Evolutionary conservation across 306 rosid genomes (phyloP).

Genomic region (Potentilla sterilis): DNA sequence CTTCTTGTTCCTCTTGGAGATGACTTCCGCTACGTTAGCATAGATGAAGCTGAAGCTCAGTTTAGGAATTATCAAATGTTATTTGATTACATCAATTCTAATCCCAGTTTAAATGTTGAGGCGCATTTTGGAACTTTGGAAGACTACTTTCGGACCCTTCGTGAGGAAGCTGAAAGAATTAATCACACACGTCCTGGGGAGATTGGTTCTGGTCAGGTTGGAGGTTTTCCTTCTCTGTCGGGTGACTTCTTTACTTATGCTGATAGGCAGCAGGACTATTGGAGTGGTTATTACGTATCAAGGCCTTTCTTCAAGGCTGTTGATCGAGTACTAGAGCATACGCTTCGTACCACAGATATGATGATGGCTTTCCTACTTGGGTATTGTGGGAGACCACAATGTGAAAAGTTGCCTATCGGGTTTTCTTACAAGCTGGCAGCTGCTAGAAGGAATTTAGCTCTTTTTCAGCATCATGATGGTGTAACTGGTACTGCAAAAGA

Average conservation of each 20-base stretch:
- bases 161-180: conserved; percentile 79
- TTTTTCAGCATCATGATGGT: conserved; percentile 99
- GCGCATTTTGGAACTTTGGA: conserved; percentile 89
- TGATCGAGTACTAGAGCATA: conserved; percentile 90
- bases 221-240: conserved; percentile 92
- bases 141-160: conserved; percentile 76
- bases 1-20: conserved; percentile 98
- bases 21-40: conserved; percentile 84
- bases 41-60: conserved; percentile 90
- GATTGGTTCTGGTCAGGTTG: conserved; percentile 71
- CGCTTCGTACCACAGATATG: conserved; percentile 90
- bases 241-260: conserved; percentile 97
- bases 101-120: conserved; percentile 79
- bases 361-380: conserved; percentile 80
- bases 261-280: conserved; percentile 92
- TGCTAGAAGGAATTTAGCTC: conserved; percentile 96
- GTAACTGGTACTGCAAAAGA: conserved; percentile 99
- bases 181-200: conserved; percentile 77
- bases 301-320: conserved; percentile 98
- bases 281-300: conserved; percentile 99
- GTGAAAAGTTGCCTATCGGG: conserved; percentile 74
- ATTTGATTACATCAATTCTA: conserved; percentile 87
- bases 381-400: conserved; percentile 69
- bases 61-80: conserved; percentile 81
- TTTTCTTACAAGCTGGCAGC: conserved; percentile 92